Evolutionary conservation across 768 basidiomycete genomes (phyloP).

Genomic region (Mycena capillaripes): DNA sequence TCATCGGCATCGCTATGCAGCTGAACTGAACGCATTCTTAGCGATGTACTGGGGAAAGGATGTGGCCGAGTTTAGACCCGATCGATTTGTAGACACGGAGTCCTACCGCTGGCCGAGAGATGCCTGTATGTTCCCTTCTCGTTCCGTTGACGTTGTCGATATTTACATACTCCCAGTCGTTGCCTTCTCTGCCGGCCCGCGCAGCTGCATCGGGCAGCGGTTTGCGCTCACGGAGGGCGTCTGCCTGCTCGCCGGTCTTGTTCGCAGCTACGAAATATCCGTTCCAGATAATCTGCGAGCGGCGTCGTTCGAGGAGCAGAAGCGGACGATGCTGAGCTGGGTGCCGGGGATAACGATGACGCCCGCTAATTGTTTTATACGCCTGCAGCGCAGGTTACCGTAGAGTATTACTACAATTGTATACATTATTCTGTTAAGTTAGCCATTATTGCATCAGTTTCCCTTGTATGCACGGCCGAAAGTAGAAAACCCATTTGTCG

Average conservation of each 20-base stretch:
- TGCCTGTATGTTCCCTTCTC: constrained; percentile 53
- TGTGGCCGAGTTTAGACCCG: constrained; percentile 58
- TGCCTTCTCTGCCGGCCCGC: constrained; percentile 60
- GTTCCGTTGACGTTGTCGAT: neutral
- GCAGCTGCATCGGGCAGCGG: constrained; percentile 65
- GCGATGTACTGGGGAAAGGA: constrained; percentile 67
- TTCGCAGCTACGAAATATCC: constrained; percentile 56
- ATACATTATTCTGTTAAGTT: neutral
- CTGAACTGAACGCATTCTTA: constrained; percentile 32
- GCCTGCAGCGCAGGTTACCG: neutral
- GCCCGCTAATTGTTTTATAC: constrained; percentile 43
- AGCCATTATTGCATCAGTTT: neutral
- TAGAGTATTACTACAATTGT: neutral
- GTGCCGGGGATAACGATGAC: constrained; percentile 50
- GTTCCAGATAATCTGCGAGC: constrained; percentile 53
- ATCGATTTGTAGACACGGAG: constrained; percentile 64
- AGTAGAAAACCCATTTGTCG: constrained; percentile 35
- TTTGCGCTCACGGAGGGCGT: constrained; percentile 59
- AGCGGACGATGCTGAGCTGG: constrained; percentile 51
- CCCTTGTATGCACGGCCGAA: neutral
- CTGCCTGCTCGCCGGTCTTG: constrained; percentile 59
- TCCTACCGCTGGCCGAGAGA: constrained; percentile 66
- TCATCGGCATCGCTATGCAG: neutral
- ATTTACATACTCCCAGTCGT: constrained; percentile 44
- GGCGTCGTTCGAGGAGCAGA: constrained; percentile 49